These are phyloP conservation scores for Cyathus striatus DNA, from an alignment of 768 basidiomycete species.

Conservation along the genomic window DNA sequence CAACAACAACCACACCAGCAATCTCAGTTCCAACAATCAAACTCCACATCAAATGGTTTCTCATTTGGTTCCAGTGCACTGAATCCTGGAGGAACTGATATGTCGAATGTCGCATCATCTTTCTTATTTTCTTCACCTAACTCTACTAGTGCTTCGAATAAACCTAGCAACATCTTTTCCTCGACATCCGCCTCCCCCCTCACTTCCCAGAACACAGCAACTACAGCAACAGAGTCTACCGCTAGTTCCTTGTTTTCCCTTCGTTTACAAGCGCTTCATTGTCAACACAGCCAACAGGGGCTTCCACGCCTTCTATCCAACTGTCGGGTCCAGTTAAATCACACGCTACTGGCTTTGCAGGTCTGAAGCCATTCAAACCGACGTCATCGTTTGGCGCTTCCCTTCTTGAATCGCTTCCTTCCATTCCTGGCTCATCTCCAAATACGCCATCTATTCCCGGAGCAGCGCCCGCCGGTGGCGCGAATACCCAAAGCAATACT, in stretches of 20 bases:
- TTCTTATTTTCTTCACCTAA: slow-evolving; percentile 47
- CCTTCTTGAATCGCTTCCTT: slow-evolving; percentile 67
- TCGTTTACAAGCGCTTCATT: slow-evolving; percentile 41
- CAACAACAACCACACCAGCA: slow-evolving; percentile 11
- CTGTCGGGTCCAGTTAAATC: slow-evolving; percentile 29
- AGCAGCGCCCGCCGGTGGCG: slow-evolving; percentile 6
- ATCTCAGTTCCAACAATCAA: slow-evolving; percentile 13
- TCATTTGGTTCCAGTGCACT: slow-evolving; percentile 35
- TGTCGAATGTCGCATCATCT: slow-evolving; percentile 69
- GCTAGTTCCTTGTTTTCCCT: slow-evolving; percentile 41
- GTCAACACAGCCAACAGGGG: slow-evolving; percentile 48
- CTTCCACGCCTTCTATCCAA: slow-evolving; percentile 19
- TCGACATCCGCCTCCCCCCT: slow-evolving; percentile 13
- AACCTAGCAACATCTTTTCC: slow-evolving; percentile 2
- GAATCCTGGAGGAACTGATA: slow-evolving; percentile 44
- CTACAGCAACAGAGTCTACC: slow-evolving; percentile 31
- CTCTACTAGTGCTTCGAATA: slow-evolving; percentile 10
- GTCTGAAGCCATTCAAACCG: slow-evolving; percentile 80
- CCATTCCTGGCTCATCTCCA: slow-evolving; percentile 58
- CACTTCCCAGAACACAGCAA: slow-evolving; percentile 20
- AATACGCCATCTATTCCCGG: slow-evolving; percentile 37
- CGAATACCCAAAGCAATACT: slow-evolving; percentile 3
- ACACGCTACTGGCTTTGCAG: slow-evolving; percentile 49
- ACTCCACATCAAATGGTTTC: slow-evolving; percentile 24
- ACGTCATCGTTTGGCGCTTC: slow-evolving; percentile 76